Percentiles rank a stretch among this genome's conserved stretches.
These are phyloP conservation scores for Actinomortierella ambigua DNA, from an alignment of 371 early-diverging fungal species.

Conservation along the genomic window DNA sequence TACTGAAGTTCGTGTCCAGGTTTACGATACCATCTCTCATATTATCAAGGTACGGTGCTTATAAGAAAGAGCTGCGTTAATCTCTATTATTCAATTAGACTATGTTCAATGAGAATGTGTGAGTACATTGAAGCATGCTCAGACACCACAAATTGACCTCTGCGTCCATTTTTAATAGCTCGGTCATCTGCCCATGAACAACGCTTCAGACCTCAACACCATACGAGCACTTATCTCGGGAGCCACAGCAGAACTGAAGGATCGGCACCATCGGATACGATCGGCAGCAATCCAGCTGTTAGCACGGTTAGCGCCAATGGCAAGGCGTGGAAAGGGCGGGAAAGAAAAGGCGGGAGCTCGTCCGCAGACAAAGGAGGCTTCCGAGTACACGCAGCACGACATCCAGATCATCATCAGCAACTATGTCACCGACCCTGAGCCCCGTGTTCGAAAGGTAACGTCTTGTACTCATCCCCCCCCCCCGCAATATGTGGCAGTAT, in stretches of 20 bases:
- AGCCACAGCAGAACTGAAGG: conserved; percentile 48
- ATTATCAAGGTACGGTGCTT: conserved; percentile 48
- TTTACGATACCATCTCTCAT: conserved; percentile 49
- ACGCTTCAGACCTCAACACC: conserved; percentile 21
- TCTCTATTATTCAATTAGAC: too few species aligned
- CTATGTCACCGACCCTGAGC: conserved; percentile 59
- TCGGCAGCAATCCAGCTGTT: conserved; percentile 53
- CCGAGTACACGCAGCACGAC: conserved; percentile 30
- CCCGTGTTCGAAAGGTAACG: conserved; percentile 58
- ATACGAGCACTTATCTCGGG: conserved; percentile 40
- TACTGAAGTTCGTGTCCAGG: conserved; percentile 53
- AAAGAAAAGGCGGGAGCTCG: background rate
- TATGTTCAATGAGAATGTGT: too few species aligned
- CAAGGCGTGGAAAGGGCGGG: conserved; percentile 10
- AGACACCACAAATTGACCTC: too few species aligned
- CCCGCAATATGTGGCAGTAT: too few species aligned
- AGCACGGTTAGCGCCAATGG: conserved; percentile 50
- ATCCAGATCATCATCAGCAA: conserved; percentile 58
- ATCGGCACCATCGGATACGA: conserved; percentile 58
- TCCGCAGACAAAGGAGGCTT: background rate
- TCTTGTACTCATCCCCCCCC: background rate
- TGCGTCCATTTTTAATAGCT: conserved; percentile 13
- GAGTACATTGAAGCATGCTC: too few species aligned
- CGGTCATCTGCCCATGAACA: conserved; percentile 40
- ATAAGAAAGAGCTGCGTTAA: too few species aligned